Percentiles rank a stretch among this genome's conserved stretches.
Conservation (phyloP, 768 basidiomycete species). For the Leccinum sublutescens region DNA sequence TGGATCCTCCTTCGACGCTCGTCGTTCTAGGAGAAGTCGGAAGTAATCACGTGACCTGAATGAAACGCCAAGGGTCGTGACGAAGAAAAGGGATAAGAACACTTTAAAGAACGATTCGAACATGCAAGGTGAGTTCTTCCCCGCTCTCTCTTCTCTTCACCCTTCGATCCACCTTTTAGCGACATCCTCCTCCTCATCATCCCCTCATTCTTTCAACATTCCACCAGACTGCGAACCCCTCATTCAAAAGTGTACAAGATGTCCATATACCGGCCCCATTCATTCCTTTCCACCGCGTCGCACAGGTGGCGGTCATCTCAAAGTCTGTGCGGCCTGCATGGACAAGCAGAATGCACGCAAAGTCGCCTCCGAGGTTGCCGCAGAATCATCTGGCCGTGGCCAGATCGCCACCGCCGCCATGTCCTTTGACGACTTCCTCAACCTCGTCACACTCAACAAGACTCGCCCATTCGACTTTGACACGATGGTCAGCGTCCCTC, state of each 20-base stretch:
- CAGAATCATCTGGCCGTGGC: conserved; percentile 29
- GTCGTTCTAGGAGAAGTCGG: no score
- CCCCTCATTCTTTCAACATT: conserved; percentile 19
- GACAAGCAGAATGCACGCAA: conserved; percentile 36
- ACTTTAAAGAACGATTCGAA: conserved; percentile 10
- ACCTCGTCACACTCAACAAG: conserved; percentile 34
- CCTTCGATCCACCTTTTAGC: conserved; percentile 9
- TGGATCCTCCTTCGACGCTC: no score
- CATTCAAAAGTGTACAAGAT: conserved; percentile 34
- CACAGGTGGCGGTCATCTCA: conserved; percentile 31
- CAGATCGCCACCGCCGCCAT: conserved; percentile 37
- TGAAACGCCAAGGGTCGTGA: not conserved
- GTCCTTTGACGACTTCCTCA: conserved; percentile 34
- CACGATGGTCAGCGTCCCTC: conserved; percentile 34
- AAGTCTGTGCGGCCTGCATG: conserved; percentile 34
- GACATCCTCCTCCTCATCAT: conserved; percentile 17
- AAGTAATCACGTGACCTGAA: conserved; percentile 17
- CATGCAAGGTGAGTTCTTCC: conserved; percentile 23
- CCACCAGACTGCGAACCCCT: conserved; percentile 13
- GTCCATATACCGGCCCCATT: conserved; percentile 30
- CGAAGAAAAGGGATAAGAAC: conserved; percentile 13
- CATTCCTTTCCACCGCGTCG: conserved; percentile 31
- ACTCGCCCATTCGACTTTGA: conserved; percentile 33
- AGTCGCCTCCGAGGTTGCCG: conserved; percentile 29
- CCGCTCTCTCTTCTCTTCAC: conserved; percentile 3